Conservation (phyloP, 2,329 filamentous ascomycete species). For the Penicillium freii region DNA sequence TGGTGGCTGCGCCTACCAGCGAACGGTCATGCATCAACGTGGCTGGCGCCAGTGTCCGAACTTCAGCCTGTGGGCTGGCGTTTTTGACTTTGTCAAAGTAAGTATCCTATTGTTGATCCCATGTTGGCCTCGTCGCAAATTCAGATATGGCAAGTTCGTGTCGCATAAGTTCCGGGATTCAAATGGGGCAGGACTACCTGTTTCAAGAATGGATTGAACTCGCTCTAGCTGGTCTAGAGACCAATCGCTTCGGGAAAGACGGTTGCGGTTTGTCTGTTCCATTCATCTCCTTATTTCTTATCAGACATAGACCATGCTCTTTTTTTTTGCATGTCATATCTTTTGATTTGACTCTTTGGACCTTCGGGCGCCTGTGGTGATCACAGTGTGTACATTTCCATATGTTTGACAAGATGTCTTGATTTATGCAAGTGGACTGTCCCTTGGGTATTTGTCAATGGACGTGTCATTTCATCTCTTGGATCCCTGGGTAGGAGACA, state of each 20-base stretch:
- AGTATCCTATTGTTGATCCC: conserved; percentile 46
- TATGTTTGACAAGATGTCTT: conserved; percentile 4
- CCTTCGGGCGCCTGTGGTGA: conserved; percentile 6
- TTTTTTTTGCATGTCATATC: not conserved
- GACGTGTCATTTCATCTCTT: not conserved
- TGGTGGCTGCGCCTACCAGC: conserved; percentile 92
- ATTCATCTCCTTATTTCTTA: conserved; percentile 1
- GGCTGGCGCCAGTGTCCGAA: conserved; percentile 96
- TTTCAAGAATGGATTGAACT: conserved; percentile 38
- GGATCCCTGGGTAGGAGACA: not conserved
- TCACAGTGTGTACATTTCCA: conserved; percentile 12
- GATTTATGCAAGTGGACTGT: conserved; percentile 2
- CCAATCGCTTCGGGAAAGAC: conserved; percentile 12
- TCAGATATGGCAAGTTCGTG: conserved; percentile 22
- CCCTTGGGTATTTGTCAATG: not conserved
- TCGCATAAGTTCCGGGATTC: conserved; percentile 22
- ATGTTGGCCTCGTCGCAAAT: conserved; percentile 31
- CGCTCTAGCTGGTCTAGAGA: conserved; percentile 26
- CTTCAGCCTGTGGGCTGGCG: conserved; percentile 86
- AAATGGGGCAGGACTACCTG: conserved; percentile 29
- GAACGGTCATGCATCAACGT: conserved; percentile 87
- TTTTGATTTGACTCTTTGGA: not conserved
- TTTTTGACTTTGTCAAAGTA: conserved; percentile 81
- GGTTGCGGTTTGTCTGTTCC: not conserved
- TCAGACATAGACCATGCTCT: not conserved